Evolutionary conservation across 2,329 filamentous ascomycete genomes (phyloP), one percentile per base, ranked within the genome.

Genomic region (Clonostachys sp.): DNA sequence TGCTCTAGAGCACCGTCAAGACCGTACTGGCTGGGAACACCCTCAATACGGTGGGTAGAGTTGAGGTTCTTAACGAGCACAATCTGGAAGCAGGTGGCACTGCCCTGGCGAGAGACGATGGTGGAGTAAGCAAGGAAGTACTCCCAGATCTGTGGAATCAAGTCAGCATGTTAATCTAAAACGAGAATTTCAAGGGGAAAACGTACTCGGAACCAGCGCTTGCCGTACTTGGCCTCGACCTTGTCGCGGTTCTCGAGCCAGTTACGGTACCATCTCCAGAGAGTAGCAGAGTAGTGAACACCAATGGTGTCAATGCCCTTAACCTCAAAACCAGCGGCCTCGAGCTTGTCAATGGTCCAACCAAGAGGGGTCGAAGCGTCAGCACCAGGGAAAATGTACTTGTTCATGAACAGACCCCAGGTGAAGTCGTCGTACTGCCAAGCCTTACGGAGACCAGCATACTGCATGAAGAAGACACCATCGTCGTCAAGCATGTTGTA

Each of bases 401-500:
- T 96, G 85, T 97, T 97, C 91, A 97, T 95, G 81, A 96, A 97
- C 42, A 97, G 80, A 66, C 94, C 94, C 94, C 94, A 97, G 68
- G 92, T 88, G 45, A 96, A 81, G 72, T 97, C 92, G 77, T 97
- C 91, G 64, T 96, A 97, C 71, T 97, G 94, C 94, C 94, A 97
- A 54, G 80, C 77, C 76, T 95, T 95, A 59, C 94, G 87, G 52
- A 99, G 81, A 72, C 94, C 94, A 59, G 92, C 91, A 59, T 95
- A 91, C 71, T 97, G 94, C 51, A 97, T 79, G 81, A 94, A 96
- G 77, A 97, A 95, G 55, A 90, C 82, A 67, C 94, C 94, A 56
- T 97, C 91, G 56, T 97, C 94, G 52, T 96, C 89, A 47, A 97
- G 84, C 91, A 97, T 96, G 62, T 95, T 86, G 67, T 95, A 81